Conservation (phyloP, 768 basidiomycete genomes). For the Suillus fuscotomentosus region DNA sequence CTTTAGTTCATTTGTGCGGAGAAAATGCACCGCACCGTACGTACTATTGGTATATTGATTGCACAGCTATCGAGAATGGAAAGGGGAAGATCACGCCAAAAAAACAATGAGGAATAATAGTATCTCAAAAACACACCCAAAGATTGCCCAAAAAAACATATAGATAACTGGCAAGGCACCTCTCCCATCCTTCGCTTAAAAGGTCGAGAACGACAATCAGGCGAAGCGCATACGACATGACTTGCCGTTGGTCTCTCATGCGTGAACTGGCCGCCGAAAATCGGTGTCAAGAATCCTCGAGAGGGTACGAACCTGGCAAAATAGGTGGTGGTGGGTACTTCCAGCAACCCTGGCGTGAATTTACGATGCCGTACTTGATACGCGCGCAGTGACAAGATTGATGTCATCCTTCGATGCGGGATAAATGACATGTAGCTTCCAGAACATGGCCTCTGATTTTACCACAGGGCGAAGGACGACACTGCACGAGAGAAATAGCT, state of each 20-base stretch:
- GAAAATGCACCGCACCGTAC: background rate
- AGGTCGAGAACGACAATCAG: constrained; percentile 5
- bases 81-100: background rate
- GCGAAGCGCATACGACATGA: background rate
- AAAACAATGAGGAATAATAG: no score
- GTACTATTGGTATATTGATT: background rate
- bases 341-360: constrained; percentile 14
- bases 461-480: constrained; percentile 59
- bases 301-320: constrained; percentile 17
- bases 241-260: background rate
- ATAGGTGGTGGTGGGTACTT: constrained; percentile 13
- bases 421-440: constrained; percentile 64
- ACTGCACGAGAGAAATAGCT: constrained; percentile 26
- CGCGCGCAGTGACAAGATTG: constrained; percentile 4
- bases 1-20: background rate
- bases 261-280: background rate
- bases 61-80: constrained; percentile 2
- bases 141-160: background rate
- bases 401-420: constrained; percentile 17
- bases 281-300: constrained; percentile 13
- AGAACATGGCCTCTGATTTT: constrained; percentile 46
- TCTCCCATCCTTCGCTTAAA: constrained; percentile 7
- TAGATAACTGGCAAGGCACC: background rate
- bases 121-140: background rate
- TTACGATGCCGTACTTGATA: constrained; percentile 14